Evolutionary conservation across 106 monocot genomes (phyloP), one percentile per base, ranked within the genome.

Genomic region (Platanthera guangdongensis): DNA sequence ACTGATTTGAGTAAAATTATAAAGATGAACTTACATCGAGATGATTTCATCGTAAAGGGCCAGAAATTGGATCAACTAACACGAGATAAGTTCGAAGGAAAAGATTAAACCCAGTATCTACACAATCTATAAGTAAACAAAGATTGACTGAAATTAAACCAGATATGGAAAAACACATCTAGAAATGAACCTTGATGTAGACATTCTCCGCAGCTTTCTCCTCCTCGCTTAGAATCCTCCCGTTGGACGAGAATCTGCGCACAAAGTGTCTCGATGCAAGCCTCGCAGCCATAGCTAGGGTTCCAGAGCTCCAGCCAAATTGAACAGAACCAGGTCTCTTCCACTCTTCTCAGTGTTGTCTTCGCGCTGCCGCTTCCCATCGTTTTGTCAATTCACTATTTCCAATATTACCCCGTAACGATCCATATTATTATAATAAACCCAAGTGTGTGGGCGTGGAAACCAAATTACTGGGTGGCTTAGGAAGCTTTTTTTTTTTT

Each of bases 171-270:
- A 45, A 67, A 12, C 67, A 13, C 47, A 70, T 47, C 47, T 5
- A 70, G 70, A 45, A 2, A 70, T 7, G 1, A 28, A 89, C 89
- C 89, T 89, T 84, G 79, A 90, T 86, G 86, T 80, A 90, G 50
- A 90, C 81, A 78, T 90, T 90, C 89, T 90, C 89, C 13, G 84
- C 89, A 14, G 89, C 89, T 82, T 84, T 86, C 80, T 86, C 89
- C 75, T 90, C 89, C 78, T 90, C 86, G 71, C 84, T 70, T 75
- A 90, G 78, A 63, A 86, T 74, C 80, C 80, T 89, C 25, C 84
- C 84, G 30, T 82, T 73, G 19, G 87, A 81, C 47, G 87, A 83
- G 39, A 84, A 52, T 79, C 83, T 77, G 16, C 87, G 77, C 4
- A 52, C 25, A n/a, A 83, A 47, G 68, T 25, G 78, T 51, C 87